These are phyloP conservation scores for Quercus phellos DNA, from an alignment of 331 rosid species.

Conservation along the genomic window DNA sequence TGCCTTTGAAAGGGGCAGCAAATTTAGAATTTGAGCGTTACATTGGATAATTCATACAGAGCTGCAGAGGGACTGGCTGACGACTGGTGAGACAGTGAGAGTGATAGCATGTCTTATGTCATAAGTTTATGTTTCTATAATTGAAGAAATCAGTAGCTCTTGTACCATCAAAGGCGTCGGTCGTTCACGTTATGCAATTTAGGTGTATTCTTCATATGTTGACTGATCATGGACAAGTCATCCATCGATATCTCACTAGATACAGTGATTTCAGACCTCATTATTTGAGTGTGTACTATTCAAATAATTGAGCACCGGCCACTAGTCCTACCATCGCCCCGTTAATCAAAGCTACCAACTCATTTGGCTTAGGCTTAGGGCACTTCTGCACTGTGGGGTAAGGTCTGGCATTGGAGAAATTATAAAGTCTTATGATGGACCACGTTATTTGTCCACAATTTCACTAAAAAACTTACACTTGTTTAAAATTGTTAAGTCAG, in stretches of 20 bases:
- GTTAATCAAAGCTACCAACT: too few relatives aligned
- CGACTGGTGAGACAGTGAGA: neutral
- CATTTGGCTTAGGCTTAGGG: neutral
- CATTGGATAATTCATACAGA: neutral
- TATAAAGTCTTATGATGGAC: too few relatives aligned
- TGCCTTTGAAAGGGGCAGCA: neutral
- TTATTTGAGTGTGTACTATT: neutral
- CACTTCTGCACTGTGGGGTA: conserved; percentile 10
- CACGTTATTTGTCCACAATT: too few relatives aligned
- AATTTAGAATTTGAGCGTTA: neutral
- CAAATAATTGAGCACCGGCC: too few relatives aligned
- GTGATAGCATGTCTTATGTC: conserved; percentile 20
- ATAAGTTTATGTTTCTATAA: conserved; percentile 25
- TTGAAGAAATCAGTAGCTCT: conserved; percentile 18
- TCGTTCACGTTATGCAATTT: conserved; percentile 27
- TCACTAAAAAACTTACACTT: too few relatives aligned
- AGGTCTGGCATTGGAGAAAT: neutral
- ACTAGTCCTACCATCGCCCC: too few relatives aligned
- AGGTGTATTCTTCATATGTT: conserved; percentile 27
- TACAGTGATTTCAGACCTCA: neutral
- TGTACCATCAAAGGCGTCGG: conserved; percentile 24
- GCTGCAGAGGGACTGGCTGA: neutral
- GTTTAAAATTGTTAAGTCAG: too few relatives aligned
- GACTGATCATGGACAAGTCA: conserved; percentile 23
- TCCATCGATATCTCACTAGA: neutral